Base-by-base conservation (phyloP, 169 alveolate genomes). In the Toxoplasma gondii region DNA sequence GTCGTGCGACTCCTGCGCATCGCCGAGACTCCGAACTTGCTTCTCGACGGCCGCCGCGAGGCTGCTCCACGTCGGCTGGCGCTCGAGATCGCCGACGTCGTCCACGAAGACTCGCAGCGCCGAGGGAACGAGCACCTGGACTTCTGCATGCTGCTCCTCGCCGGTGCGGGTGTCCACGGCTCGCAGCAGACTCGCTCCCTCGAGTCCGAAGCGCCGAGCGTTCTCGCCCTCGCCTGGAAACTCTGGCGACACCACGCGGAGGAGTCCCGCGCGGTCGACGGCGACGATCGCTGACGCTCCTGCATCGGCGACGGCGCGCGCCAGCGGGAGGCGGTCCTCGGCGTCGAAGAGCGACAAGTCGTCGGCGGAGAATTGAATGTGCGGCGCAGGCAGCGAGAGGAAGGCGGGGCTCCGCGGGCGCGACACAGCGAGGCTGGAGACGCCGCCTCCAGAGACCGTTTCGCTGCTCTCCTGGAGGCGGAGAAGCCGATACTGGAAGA, bases 61-160 rank as follows among this genome's bases (percentile, higher is more conserved):
- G 39, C 41, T 45, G 36, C 54, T 43, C 94, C 94, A 91, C 67
- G 78, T 39, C 12, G 54, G 36, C 87, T 92, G 94, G 2, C n/a
- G 31, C 24, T n/a, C 10, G 67, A 92, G 87, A 24, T 22, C 92
- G 78, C 64, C 86, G 41, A 82, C 64, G 49, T 82, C 91, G 29
- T 81, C 94, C 17, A 54, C 88, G 41, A 64, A 43, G 54, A 92
- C 87, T 4, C 53, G 83, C 34, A 92, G 43, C 39, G 94, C 87
- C 24, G 91, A 34, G 4, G 94, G 94, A 9, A 58, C 44, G 16
- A 84, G 39, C n/a, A 92, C 92, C n/a, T 24, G 2, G 39, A 92
- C 87, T n/a, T 92, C 92, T 29, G 94, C 94, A n/a, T 58, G 94
- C 92, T 92, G 94, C 78, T 92, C 74, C 78, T 92, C 94, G 38